Conservation (phyloP, 1,139 yeast genomes). For the Geotrichum fermentans region DNA sequence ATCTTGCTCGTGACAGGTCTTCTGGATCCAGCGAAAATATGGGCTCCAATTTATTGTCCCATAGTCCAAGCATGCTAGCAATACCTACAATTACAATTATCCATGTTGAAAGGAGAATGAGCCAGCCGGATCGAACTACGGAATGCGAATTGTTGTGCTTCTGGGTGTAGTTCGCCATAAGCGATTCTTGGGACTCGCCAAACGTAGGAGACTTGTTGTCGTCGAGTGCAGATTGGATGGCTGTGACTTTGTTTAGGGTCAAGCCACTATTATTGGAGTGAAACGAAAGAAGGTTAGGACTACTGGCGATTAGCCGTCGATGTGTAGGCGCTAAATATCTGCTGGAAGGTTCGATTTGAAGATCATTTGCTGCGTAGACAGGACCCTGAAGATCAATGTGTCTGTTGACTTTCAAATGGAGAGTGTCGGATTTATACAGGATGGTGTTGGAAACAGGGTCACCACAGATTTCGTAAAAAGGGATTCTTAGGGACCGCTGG, state of each 20-base stretch:
- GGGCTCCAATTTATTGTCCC: conserved; percentile 17
- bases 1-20: not conserved
- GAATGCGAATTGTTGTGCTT: not conserved
- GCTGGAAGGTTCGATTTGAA: not conserved
- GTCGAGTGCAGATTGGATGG: conserved; percentile 17
- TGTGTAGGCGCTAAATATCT: not conserved
- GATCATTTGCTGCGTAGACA: not conserved
- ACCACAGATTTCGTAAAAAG: conserved; percentile 1
- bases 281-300: conserved; percentile 2
- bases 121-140: conserved; percentile 27
- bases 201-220: conserved; percentile 20
- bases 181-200: conserved; percentile 7
- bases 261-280: conserved; percentile 12
- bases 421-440: not conserved
- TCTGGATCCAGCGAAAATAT: not conserved
- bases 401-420: not conserved
- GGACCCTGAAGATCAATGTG: conserved; percentile 4
- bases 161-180: not conserved
- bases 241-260: conserved; percentile 15
- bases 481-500: conserved; percentile 3
- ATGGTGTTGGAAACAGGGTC: not conserved
- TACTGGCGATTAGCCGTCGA: conserved; percentile 1
- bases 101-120: conserved; percentile 31
- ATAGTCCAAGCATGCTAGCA: conserved; percentile 30
- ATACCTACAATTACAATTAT: conserved; percentile 30